These are phyloP conservation scores for Diaporthe destruens DNA, from an alignment of 2,329 filamentous ascomycete genomes.

Conservation along the genomic window DNA sequence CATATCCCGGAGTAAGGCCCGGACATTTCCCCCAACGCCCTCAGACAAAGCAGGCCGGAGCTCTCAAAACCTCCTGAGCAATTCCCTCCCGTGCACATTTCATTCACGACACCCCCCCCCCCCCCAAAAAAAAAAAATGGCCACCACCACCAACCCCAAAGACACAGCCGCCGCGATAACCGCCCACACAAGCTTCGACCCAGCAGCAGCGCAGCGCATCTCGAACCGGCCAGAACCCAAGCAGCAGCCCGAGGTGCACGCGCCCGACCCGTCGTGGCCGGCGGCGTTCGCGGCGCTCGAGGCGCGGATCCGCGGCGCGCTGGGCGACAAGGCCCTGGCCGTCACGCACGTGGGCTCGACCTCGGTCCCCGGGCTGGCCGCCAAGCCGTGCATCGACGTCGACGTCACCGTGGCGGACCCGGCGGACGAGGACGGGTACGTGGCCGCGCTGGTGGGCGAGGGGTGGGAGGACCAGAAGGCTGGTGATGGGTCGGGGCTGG, in stretches of 20 bases:
- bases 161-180: neutral
- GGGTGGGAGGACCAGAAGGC: conserved; percentile 16
- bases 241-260: neutral
- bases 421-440: conserved; percentile 33
- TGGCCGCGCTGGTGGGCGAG: conserved; percentile 15
- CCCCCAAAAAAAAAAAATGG: no score
- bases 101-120: no score
- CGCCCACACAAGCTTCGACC: neutral
- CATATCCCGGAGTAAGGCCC: neutral
- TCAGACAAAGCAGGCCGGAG: no score
- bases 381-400: conserved; percentile 35
- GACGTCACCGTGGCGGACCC: conserved; percentile 34
- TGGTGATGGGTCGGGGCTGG: neutral
- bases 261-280: neutral
- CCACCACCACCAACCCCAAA: neutral
- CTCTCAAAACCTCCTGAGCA: no score
- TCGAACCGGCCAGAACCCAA: neutral
- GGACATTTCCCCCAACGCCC: no score
- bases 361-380: conserved; percentile 15
- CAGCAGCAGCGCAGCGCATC: neutral
- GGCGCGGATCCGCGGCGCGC: conserved; percentile 20
- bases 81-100: no score
- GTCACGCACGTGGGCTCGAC: conserved; percentile 35
- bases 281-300: neutral
- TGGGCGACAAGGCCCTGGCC: neutral